Evolutionary conservation across 176 grass and related monocot genomes (phyloP).

Genomic region (Tillandsia leiboldiana): DNA sequence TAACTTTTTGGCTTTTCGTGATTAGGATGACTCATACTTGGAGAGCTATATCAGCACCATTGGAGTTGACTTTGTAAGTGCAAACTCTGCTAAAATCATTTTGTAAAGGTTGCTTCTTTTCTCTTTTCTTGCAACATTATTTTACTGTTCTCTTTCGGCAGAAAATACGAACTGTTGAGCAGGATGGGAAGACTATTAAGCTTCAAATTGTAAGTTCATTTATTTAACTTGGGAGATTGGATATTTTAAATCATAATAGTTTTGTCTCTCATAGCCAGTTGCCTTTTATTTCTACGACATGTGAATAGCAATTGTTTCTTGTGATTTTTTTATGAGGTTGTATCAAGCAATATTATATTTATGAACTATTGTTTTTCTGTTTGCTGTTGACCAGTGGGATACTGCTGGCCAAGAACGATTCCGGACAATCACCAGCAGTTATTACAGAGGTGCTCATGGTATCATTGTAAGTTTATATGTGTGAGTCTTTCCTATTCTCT

Average conservation of each 20-base stretch:
- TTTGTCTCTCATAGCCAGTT: not conserved
- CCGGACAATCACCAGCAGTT: constrained; percentile 88
- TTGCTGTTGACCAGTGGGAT: constrained; percentile 50
- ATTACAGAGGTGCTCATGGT: constrained; percentile 85
- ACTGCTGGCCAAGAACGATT: constrained; percentile 95
- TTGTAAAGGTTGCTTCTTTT: not conserved
- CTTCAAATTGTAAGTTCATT: constrained; percentile 58
- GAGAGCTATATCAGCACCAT: constrained; percentile 89
- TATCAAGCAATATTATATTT: not conserved
- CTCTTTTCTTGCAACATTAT: constrained; percentile 5
- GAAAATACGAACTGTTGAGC: constrained; percentile 77
- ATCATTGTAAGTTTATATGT: constrained; percentile 47
- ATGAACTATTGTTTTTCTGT: not conserved
- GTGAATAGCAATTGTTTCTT: not conserved
- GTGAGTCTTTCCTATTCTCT: not conserved
- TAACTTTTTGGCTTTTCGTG: constrained; percentile 5
- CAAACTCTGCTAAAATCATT: not conserved
- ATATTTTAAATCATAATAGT: not conserved
- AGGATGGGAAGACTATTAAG: constrained; percentile 84
- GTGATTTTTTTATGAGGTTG: not conserved
- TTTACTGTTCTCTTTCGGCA: constrained; percentile 16
- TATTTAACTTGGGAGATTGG: not conserved
- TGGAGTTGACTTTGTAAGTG: constrained; percentile 82
- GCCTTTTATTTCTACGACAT: too few relatives aligned
- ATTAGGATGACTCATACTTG: constrained; percentile 67